phyloP scores from a whole-genome alignment of 257 asterid species.

The Ehretia macrophylla region DNA sequence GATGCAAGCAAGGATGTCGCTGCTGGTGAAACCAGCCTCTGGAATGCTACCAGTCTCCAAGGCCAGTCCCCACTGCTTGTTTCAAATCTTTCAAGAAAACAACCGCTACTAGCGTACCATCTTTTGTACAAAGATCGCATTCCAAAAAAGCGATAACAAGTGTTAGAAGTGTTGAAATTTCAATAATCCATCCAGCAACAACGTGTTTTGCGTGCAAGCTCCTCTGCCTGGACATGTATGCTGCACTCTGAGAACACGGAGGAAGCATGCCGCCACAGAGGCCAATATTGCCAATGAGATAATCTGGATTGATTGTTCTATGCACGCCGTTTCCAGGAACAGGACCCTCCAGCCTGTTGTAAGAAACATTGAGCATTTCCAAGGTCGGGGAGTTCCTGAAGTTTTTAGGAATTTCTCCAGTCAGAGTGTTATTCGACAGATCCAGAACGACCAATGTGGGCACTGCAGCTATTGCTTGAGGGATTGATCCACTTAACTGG shows the following conservation, averaged over 20 bases:
- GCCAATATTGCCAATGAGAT: slow-evolving; percentile 46
- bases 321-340: slow-evolving; percentile 49
- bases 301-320: slow-evolving; percentile 38
- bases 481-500: slow-evolving; percentile 39
- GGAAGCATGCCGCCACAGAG: slow-evolving; percentile 60
- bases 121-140: slow-evolving; percentile 27
- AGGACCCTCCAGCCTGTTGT: slow-evolving; percentile 51
- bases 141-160: slow-evolving; percentile 25
- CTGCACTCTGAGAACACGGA: slow-evolving; percentile 32
- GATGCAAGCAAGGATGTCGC: slow-evolving; percentile 46
- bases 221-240: slow-evolving; percentile 10
- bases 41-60: slow-evolving; percentile 65
- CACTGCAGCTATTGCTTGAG: slow-evolving; percentile 38
- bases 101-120: slow-evolving; percentile 37
- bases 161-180: slow-evolving; percentile 32
- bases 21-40: slow-evolving; percentile 49
- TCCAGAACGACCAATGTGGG: slow-evolving; percentile 45
- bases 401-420: slow-evolving; percentile 48
- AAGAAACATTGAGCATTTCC: slow-evolving; percentile 47
- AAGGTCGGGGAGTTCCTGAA: slow-evolving; percentile 56
- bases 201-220: slow-evolving; percentile 27
- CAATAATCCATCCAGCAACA: slow-evolving; percentile 43
- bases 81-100: slow-evolving; percentile 37
- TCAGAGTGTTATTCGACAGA: slow-evolving; percentile 51
- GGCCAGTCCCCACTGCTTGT: slow-evolving; percentile 47